Base-by-base conservation (phyloP, 176 grass and related monocot genomes). In the Oryza glumipatula region DNA sequence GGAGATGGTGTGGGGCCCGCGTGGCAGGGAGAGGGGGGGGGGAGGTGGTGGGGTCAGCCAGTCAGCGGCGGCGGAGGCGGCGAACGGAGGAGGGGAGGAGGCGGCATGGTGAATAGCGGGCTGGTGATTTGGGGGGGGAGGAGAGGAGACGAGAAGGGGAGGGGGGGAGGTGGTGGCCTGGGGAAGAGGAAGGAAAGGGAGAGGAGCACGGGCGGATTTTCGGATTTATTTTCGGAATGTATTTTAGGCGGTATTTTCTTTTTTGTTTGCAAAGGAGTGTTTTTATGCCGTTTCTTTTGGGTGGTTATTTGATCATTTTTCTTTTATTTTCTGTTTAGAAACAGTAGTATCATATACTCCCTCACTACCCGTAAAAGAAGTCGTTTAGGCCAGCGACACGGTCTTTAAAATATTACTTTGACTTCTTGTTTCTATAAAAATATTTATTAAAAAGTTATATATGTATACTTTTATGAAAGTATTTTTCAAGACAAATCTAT, bases 1-100 rank as follows among this genome's bases (percentile, higher is more conserved):
- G 23, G 56, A 67, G 74, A 71, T 51, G 65, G 54, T 30, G 68
- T 49, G 75, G 86, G 76, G 61, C 5, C 17, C 78, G 28, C 67
- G 10, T 7, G 67, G 35, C 73, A 66, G 38, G 38, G 54, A 56
- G 36, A 54, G 60, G 68, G 65, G 35, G 68, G 65, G 35, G 35
- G 35, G 35, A 36, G 79, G 83, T 15, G 58, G 74, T 73, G 60
- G 79, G 83, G 45, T 86, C 79, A 87, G 80, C 84, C 79, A 68
- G 88, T 70, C 30, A 87, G 86, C 61, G 52, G 66, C 82, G 77
- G 72, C 44, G 86, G 68, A 1, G 52, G 66, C 82, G 77, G 72
- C 44, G 90, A 76, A 24, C 68, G 70, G 51, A 68, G 85, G 48
- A 52, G 78, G 17, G 73, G 61, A 78, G 83, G 78, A 22, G 77